Evolutionary conservation across 2,329 filamentous ascomycete genomes (phyloP).

Genomic region (Aspergillus texensis): DNA sequence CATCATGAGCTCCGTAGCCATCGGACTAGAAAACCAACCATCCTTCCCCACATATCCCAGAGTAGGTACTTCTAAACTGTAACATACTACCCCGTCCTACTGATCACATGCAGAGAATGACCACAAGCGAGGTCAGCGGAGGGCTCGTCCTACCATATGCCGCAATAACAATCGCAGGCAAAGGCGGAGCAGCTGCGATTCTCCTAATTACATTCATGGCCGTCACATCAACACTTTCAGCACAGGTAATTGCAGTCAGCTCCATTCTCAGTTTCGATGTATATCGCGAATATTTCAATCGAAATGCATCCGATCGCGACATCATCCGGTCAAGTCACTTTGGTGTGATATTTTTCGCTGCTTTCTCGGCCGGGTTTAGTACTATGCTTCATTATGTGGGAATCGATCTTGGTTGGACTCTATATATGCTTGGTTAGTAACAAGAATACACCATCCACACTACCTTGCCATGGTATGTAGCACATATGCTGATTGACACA

Average conservation of each 20-base stretch:
- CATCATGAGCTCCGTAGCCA: constrained; percentile 52
- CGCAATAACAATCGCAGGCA: constrained; percentile 42
- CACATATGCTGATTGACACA: neutral
- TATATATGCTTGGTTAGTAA: constrained; percentile 53
- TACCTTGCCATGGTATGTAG: no score
- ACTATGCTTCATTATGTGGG: constrained; percentile 58
- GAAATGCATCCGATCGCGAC: constrained; percentile 49
- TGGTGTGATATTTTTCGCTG: constrained; percentile 55
- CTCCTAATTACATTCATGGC: constrained; percentile 47
- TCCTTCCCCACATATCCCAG: constrained; percentile 59
- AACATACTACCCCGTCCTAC: neutral
- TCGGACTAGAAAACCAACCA: constrained; percentile 52
- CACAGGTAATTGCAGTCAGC: constrained; percentile 57
- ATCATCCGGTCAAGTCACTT: constrained; percentile 57
- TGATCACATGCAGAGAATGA: constrained; percentile 35
- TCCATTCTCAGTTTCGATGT: constrained; percentile 60
- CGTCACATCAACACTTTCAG: constrained; percentile 52
- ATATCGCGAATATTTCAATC: constrained; percentile 55
- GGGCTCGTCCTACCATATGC: constrained; percentile 44
- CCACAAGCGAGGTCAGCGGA: constrained; percentile 37
- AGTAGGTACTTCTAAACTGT: constrained; percentile 21
- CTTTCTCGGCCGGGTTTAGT: constrained; percentile 56
- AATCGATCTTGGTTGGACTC: constrained; percentile 57
- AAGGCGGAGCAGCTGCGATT: constrained; percentile 41
- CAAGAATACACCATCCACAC: no score